Conservation (phyloP, 176 grass and related monocot genomes). For the Carex littledalei region DNA sequence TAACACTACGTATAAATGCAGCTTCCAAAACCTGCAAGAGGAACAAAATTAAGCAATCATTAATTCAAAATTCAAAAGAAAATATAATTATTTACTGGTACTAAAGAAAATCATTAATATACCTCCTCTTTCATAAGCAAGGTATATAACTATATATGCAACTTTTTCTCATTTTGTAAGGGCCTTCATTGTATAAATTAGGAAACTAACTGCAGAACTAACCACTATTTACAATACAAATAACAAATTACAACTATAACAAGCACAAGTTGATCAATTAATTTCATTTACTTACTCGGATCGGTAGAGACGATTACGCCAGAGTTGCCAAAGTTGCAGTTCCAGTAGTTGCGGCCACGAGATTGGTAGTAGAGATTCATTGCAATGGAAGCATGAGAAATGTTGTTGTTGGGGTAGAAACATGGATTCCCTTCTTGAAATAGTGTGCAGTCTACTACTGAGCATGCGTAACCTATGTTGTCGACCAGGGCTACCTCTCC, state of each 20-base stretch:
- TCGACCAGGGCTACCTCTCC: slow-evolving; percentile 10
- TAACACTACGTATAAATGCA: background rate
- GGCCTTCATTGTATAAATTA: background rate
- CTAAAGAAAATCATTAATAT: background rate
- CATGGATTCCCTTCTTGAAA: slow-evolving; percentile 25
- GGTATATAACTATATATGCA: background rate
- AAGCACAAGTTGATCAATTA: background rate
- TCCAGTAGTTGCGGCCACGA: slow-evolving; percentile 29
- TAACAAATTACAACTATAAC: background rate
- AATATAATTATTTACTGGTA: background rate
- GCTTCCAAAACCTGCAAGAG: background rate
- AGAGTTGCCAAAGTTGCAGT: slow-evolving; percentile 28
- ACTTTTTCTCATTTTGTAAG: background rate
- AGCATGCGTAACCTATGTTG: slow-evolving; percentile 12
- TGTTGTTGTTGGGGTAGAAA: slow-evolving; percentile 28
- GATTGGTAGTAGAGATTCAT: slow-evolving; percentile 48
- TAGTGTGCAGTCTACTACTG: slow-evolving; percentile 18
- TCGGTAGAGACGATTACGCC: slow-evolving; percentile 24
- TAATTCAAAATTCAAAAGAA: background rate
- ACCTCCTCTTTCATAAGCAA: background rate
- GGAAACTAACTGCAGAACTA: background rate
- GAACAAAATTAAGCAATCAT: background rate
- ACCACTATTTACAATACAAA: background rate
- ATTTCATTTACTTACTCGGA: slow-evolving; percentile 25
- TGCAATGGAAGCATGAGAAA: slow-evolving; percentile 41